phyloP scores from a whole-genome alignment of 1,284 basidiomycete genomes.

The Ganoderma sinense region DNA sequence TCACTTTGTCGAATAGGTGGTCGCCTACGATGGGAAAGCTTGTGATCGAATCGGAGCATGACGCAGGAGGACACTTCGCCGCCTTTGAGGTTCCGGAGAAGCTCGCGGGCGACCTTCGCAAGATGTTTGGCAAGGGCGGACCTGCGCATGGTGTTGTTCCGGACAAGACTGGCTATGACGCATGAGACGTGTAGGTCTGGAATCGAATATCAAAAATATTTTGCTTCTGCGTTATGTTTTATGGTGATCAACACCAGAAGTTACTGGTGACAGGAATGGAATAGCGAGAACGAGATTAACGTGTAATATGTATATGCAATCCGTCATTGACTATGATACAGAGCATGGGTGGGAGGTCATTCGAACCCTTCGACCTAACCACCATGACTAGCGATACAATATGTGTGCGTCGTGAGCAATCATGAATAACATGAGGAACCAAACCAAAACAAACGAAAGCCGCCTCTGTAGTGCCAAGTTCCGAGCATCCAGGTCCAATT shows the following conservation, averaged over 20 bases:
- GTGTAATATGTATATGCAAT: neutral
- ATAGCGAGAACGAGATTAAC: no score
- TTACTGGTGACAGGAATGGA: no score
- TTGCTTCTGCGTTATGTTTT: no score
- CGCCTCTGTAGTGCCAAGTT: neutral
- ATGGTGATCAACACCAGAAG: no score
- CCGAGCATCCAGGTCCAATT: neutral
- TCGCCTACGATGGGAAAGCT: constrained; percentile 34
- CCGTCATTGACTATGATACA: neutral
- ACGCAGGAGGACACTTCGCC: constrained; percentile 40
- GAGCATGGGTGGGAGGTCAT: neutral
- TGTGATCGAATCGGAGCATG: constrained; percentile 35
- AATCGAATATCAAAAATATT: no score
- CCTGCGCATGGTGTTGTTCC: constrained; percentile 37
- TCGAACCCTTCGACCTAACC: neutral
- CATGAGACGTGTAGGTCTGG: neutral
- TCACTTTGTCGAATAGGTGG: constrained; percentile 11
- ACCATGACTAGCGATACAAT: constrained; percentile 6
- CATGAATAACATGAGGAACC: neutral
- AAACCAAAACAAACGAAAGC: neutral
- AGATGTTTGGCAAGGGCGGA: constrained; percentile 38
- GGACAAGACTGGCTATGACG: constrained; percentile 29
- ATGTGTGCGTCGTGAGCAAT: neutral
- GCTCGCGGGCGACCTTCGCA: constrained; percentile 35
- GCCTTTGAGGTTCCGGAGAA: constrained; percentile 36